Percentiles rank a stretch among this genome's conserved stretches.
Conservation (phyloP, 2,329 filamentous ascomycete species). For the Blastomyces gilchristii region DNA sequence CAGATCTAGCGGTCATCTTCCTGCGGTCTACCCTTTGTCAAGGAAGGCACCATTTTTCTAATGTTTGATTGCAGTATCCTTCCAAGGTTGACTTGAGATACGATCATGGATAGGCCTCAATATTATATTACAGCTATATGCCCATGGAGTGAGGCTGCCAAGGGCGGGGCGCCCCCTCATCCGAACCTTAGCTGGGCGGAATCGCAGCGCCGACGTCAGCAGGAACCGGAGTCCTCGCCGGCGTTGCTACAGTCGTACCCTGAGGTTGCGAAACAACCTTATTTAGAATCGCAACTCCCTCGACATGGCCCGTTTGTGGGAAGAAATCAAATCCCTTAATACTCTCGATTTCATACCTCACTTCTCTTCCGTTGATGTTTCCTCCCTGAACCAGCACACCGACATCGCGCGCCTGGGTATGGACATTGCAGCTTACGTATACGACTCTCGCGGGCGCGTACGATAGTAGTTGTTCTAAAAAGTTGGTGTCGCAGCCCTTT, state of each 20-base stretch:
- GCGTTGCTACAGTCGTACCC: not conserved
- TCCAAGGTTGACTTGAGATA: not conserved
- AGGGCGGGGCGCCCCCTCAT: not conserved
- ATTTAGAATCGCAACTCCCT: conserved; percentile 52
- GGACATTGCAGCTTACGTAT: conserved; percentile 96
- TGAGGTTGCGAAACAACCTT: conserved; percentile 17
- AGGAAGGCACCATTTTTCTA: not conserved
- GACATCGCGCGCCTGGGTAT: conserved; percentile 90
- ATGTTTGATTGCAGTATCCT: not conserved
- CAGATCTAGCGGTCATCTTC: not conserved
- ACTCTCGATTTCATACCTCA: conserved; percentile 76
- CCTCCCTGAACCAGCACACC: conserved; percentile 70
- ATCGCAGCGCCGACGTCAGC: not conserved
- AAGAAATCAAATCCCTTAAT: conserved; percentile 94
- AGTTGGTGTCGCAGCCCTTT: conserved; percentile 83
- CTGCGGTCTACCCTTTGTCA: not conserved
- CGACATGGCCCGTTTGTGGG: conserved; percentile 67
- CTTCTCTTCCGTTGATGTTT: conserved; percentile 24
- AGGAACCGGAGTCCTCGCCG: not conserved
- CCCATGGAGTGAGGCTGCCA: not conserved
- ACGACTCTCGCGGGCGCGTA: conserved; percentile 73
- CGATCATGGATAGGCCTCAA: not conserved
- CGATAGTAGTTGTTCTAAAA: conserved; percentile 66
- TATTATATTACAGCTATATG: not conserved
- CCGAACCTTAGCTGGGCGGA: not conserved